Evolutionary conservation across 1,139 yeast species (phyloP), one percentile per base, ranked within the genome.

Genomic region (Starmera stellimalicola): DNA sequence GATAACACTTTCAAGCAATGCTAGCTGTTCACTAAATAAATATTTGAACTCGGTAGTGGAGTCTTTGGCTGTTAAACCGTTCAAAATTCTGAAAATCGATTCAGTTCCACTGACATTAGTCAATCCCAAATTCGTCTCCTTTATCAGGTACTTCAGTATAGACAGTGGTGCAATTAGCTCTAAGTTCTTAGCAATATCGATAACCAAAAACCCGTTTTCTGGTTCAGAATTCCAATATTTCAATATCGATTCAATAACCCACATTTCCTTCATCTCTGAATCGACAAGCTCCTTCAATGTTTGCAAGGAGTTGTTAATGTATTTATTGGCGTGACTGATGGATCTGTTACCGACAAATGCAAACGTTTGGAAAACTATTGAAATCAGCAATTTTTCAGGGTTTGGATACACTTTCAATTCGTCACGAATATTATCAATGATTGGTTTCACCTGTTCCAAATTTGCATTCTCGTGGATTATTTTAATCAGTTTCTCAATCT

Each of bases 321-420:
- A 77, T 45, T 75, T 75, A 35, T 77, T 78, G 27, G 87, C 87
- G 37, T 94, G 94, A 17, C 94, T 83, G 31, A 88, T 70, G 1
- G 97, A 87, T 52, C 97, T 72, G 31, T 85, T 80, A 18, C 97
- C 96, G 40, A 87, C 77, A 48, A 77, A 79, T 31, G 93, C 82
- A 36, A 85, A 68, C 0, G 82, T 68, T 50, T 84, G 88, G 44
- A 80, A 67, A 17, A 87, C 58, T 18, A 83, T 60, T 25, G 80
- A 73, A 28, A 80, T 63, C 27, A 75, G 54, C 39, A 77, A 61
- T 42, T 68, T 56, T 44, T 68, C 62, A 44, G 72, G 41, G 51
- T 70, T 57, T 3, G 54, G 46, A 16, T 47, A 50, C 37, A 50
- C 37, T 30, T 40, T 37, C 31, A 48, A 38, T 27, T 53, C 52